These are phyloP conservation scores for Hortiboletus rubellus DNA, from an alignment of 1,284 basidiomycete species.

Conservation along the genomic window DNA sequence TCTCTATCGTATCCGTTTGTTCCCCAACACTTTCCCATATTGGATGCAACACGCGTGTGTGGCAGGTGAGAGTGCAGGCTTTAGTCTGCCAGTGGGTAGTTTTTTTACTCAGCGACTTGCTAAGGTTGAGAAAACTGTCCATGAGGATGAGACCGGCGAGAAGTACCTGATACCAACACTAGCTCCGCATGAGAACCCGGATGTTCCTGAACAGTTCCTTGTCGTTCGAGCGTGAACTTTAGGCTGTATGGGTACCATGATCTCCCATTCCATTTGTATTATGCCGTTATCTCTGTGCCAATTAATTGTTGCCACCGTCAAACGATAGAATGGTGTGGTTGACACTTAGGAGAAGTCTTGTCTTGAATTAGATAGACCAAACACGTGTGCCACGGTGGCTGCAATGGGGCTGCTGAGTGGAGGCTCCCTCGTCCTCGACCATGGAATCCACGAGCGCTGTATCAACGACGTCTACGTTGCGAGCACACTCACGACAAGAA, in stretches of 20 bases:
- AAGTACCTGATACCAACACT: constrained; percentile 43
- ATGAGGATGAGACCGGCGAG: constrained; percentile 38
- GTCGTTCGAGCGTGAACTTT: constrained; percentile 48
- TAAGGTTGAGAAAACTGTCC: constrained; percentile 51
- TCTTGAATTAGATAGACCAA: constrained; percentile 23
- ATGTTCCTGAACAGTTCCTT: constrained; percentile 71
- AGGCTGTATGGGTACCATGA: not conserved
- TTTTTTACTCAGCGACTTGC: constrained; percentile 1
- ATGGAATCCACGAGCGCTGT: constrained; percentile 26
- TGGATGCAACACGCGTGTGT: constrained; percentile 53
- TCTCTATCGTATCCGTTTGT: constrained; percentile 43
- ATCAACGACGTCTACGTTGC: constrained; percentile 28
- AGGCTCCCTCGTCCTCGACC: constrained; percentile 4
- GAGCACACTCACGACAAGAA: constrained; percentile 27
- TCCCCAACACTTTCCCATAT: constrained; percentile 46
- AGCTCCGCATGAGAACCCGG: constrained; percentile 57
- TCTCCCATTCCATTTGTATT: not conserved
- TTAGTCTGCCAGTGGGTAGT: not conserved
- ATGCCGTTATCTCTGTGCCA: not conserved
- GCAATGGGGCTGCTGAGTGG: not conserved
- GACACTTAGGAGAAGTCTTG: not conserved
- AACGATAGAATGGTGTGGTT: not conserved
- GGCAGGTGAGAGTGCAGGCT: constrained; percentile 43
- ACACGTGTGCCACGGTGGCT: constrained; percentile 30
- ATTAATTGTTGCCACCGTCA: not conserved